A percentile compares a stretch with the other conserved stretches of the same genome.
Evolutionary conservation across 2,329 filamentous ascomycete genomes (phyloP).

Genomic region (Phaeophleospora eucalypticola): DNA sequence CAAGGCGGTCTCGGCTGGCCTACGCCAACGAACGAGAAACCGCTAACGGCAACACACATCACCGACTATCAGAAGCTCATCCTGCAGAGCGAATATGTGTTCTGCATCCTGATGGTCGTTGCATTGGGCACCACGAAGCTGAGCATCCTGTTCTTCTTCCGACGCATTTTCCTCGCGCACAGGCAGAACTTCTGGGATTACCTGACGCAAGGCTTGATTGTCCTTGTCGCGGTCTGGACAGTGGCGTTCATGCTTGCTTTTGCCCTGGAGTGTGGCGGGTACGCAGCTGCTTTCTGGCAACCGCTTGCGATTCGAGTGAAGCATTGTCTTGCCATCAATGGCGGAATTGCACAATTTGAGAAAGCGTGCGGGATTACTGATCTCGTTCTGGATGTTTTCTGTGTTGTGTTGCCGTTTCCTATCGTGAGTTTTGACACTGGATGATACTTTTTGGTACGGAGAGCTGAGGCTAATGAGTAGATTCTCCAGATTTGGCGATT

Average conservation of each 20-base stretch:
- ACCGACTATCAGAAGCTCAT: not conserved
- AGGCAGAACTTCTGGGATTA: not conserved
- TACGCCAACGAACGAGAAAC: not conserved
- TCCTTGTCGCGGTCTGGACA: not conserved
- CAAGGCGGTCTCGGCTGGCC: not conserved
- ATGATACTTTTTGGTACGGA: too few relatives aligned
- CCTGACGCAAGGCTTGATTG: not conserved
- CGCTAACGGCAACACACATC: not conserved
- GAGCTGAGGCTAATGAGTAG: too few relatives aligned
- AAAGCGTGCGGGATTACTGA: not conserved
- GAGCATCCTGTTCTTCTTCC: constrained; percentile 2
- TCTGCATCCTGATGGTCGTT: not conserved
- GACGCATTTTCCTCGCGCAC: not conserved
- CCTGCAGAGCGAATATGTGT: not conserved
- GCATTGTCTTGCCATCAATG: not conserved
- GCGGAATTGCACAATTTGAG: not conserved
- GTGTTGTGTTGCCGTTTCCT: not conserved
- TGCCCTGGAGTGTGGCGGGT: not conserved
- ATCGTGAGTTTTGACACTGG: too few relatives aligned
- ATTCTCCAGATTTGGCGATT: too few relatives aligned
- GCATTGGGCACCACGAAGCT: not conserved
- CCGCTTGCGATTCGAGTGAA: not conserved
- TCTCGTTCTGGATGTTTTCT: not conserved
- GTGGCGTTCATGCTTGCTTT: not conserved
- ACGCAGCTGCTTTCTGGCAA: not conserved